Base-by-base conservation (phyloP, 108 stramenopile genomes). In the Nitzschia putrida region DNA sequence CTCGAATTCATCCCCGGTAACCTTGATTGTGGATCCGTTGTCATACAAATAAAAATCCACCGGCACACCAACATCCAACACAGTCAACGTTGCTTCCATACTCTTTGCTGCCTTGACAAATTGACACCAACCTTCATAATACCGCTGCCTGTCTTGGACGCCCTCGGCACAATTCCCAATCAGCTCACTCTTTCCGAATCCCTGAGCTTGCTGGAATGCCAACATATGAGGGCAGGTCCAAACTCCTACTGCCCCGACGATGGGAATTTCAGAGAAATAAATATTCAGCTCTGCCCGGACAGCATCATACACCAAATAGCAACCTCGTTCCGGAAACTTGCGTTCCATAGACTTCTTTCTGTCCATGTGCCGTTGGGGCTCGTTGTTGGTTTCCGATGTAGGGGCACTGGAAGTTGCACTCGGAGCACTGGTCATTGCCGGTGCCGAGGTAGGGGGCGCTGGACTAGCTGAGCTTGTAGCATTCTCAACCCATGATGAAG, bases 81-180 rank as follows among this genome's bases (percentile, higher is more conserved):
- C 58, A 8, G 72, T 72, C 14, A 82, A 79, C 12, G 72, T 64
- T 0, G 71, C 85, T 39, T 78, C 61, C 77, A 80, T 76, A 56
- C 57, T 74, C 44, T 76, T 81, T 12, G 85, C 85, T 45, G 80
- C 79, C 50, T 79, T 78, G 54, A 83, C 47, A 57, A 81, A 86
- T 69, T 86, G 85, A 59, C 82, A 80, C 80, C 85, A 86, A 52
- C 85, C 85, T 42, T 79, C 71, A 56, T 64, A 86, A 52, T 77
- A 84, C 20, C 72, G 72, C 52, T 77, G 76, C 42, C 56, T 42
- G 42, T 74, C 74, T 44, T 76, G 70, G 26, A 68, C 69, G 9
- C 73, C 71, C 11, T 66, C 63, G 0, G 85, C 85, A 63, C 79
- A 80, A 41, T 76, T 77, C 26, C 73, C 76, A 59, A 85, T 82